Evolutionary conservation across 495 filamentous ascomycete species (phyloP).

Genomic region (Penicillium nucicola): DNA sequence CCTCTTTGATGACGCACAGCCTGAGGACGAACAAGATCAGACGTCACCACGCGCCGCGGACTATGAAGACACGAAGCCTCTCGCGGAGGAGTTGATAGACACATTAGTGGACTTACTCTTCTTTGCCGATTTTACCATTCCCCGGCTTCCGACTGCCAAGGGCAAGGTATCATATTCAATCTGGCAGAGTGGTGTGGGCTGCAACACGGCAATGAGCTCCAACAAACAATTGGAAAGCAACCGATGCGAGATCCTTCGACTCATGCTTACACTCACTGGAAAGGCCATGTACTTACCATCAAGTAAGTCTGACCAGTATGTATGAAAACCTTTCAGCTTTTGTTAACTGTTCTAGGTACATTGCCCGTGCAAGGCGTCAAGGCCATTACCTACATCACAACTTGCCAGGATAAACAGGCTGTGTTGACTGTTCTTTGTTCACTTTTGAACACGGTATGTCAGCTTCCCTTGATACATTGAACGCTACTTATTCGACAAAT

Average conservation of each 20-base stretch:
- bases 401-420: constrained; percentile 84
- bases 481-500: constrained; percentile 4
- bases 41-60: constrained; percentile 50
- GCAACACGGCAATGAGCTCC: constrained; percentile 82
- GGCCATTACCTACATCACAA: constrained; percentile 85
- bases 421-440: constrained; percentile 90
- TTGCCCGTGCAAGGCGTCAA: constrained; percentile 83
- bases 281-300: constrained; percentile 93
- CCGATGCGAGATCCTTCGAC: constrained; percentile 81
- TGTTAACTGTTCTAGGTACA: constrained; percentile 45
- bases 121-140: constrained; percentile 85
- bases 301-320: constrained; percentile 39
- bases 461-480: neutral
- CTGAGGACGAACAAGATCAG: constrained; percentile 45
- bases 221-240: constrained; percentile 90
- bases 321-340: neutral
- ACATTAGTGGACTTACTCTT: constrained; percentile 87
- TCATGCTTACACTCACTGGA: constrained; percentile 81
- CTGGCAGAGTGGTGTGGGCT: constrained; percentile 97
- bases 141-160: constrained; percentile 60
- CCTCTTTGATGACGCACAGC: constrained; percentile 75
- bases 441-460: constrained; percentile 86
- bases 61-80: constrained; percentile 78
- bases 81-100: constrained; percentile 93
- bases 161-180: constrained; percentile 88